Percentiles rank a stretch among this genome's conserved stretches.
phyloP scores from a whole-genome alignment of 2,329 filamentous ascomycete genomes.

The Tolypocladium album region DNA sequence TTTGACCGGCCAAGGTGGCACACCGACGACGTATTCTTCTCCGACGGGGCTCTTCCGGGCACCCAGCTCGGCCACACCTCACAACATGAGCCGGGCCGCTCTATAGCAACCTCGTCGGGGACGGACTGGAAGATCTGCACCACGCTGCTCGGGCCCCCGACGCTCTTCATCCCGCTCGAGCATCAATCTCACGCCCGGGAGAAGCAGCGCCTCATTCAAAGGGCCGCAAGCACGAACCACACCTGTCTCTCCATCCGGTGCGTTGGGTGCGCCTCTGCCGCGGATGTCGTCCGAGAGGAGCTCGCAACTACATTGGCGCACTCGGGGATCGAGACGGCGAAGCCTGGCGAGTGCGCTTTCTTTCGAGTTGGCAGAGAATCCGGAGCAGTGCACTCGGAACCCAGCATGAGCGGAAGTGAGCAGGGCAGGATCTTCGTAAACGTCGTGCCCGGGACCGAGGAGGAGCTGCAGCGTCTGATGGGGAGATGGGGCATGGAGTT shows the following conservation, averaged over 20 bases:
- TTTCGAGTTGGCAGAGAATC: not conserved
- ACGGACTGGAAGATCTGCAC: not conserved
- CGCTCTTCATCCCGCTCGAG: not conserved
- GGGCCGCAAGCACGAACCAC: not conserved
- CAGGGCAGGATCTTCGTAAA: not conserved
- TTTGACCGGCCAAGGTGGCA: not conserved
- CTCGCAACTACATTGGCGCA: not conserved
- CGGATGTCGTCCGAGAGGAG: not conserved
- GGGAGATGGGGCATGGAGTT: not conserved
- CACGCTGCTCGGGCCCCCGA: not conserved
- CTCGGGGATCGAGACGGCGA: not conserved
- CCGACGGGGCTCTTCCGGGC: not conserved
- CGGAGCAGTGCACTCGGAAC: not conserved
- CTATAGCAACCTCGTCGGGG: not conserved
- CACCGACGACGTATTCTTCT: not conserved
- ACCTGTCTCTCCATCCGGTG: not conserved
- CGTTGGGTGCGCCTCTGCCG: not conserved
- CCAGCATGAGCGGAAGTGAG: not conserved
- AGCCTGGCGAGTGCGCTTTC: not conserved
- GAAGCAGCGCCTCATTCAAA: not conserved
- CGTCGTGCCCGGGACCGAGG: not conserved
- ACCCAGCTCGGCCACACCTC: not conserved
- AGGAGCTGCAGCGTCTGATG: not conserved
- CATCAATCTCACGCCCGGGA: not conserved
- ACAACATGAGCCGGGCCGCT: not conserved